Percentiles rank a stretch among this genome's conserved stretches.
phyloP scores from a whole-genome alignment of 23 red algal genomes.

The Gracilaria domingensis region DNA sequence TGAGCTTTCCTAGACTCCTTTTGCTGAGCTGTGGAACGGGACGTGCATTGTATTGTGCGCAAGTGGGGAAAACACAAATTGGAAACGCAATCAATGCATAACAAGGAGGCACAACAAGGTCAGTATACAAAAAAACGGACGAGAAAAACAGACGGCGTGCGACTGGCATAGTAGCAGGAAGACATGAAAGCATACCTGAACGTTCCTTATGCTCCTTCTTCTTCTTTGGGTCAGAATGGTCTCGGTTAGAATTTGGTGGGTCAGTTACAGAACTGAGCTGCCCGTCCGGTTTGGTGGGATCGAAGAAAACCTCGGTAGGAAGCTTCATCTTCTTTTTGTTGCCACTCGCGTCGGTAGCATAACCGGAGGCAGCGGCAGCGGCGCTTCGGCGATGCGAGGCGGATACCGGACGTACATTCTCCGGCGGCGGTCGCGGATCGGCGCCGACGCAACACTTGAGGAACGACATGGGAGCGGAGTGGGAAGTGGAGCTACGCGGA shows the following conservation, averaged over 20 bases:
- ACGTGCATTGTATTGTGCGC: neutral
- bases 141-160: too few species aligned
- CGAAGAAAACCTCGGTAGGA: constrained; percentile 72
- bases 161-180: neutral
- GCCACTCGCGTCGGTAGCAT: neutral
- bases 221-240: constrained; percentile 55
- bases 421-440: constrained; percentile 62
- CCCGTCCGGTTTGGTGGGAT: constrained; percentile 69
- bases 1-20: constrained; percentile 25
- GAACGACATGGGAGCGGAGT: constrained; percentile 40
- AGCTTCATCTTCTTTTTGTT: constrained; percentile 72
- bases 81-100: neutral
- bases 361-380: constrained; percentile 5
- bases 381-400: constrained; percentile 19
- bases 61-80: neutral
- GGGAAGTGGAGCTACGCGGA: neutral
- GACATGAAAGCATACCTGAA: constrained; percentile 35
- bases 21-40: neutral
- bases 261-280: constrained; percentile 71
- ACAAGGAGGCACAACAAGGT: neutral
- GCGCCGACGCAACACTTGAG: constrained; percentile 70
- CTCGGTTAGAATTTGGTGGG: constrained; percentile 44
- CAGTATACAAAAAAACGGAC: too few species aligned
- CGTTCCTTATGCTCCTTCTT: constrained; percentile 65
- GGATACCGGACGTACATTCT: constrained; percentile 50